Evolutionary conservation across 306 rosid genomes (phyloP).

Genomic region (Betula pendula): DNA sequence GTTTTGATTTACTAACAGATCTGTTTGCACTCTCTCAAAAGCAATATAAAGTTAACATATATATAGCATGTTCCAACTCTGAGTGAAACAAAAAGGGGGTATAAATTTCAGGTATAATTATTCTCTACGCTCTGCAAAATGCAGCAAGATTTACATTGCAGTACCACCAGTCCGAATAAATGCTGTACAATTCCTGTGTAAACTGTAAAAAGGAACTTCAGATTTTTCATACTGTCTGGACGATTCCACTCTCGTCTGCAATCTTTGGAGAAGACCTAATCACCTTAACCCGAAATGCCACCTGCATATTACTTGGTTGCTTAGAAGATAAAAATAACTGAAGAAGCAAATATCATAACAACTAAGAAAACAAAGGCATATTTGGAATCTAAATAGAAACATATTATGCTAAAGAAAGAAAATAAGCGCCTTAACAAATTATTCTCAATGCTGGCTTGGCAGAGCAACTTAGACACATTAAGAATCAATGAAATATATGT

Average conservation of each 20-base stretch:
- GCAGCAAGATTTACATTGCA: constrained; percentile 18
- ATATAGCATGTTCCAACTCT: background rate
- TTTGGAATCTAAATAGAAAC: background rate
- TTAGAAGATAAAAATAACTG: constrained; percentile 6
- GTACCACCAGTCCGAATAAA: constrained; percentile 25
- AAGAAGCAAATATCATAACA: constrained; percentile 9
- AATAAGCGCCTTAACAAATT: background rate
- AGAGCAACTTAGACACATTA: background rate
- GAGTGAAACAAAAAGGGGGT: background rate
- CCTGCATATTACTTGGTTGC: constrained; percentile 50
- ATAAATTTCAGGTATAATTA: constrained; percentile 6
- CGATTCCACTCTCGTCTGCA: constrained; percentile 34
- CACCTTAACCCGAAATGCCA: constrained; percentile 73
- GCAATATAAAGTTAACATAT: no score
- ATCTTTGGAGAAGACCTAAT: constrained; percentile 40
- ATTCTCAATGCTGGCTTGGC: background rate
- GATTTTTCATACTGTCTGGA: constrained; percentile 38
- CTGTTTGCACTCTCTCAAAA: no score
- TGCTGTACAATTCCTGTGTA: constrained; percentile 54
- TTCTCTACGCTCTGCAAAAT: constrained; percentile 17
- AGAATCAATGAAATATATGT: background rate
- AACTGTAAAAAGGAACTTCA: background rate
- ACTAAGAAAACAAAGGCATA: background rate
- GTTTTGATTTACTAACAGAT: no score
- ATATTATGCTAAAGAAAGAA: background rate